Base-by-base conservation (phyloP, 2,329 filamentous ascomycete species). In the Ceratocystis harringtonii region DNA sequence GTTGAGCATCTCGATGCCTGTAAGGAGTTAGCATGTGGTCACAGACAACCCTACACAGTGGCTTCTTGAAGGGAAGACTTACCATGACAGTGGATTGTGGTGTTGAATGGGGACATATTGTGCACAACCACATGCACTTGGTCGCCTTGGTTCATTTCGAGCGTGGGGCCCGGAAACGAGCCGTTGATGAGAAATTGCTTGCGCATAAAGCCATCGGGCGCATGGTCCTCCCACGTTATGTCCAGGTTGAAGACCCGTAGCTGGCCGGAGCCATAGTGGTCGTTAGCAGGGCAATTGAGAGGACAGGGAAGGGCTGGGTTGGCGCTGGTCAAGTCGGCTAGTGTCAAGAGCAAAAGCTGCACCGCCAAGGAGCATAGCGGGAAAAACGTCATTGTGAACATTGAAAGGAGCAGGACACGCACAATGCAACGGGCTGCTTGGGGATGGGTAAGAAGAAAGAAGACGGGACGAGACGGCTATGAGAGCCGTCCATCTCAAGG, bases 111-210 rank as follows among this genome's bases (percentile, higher is more conserved):
- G 25, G 79, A 75, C 4, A 74, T 68, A 69, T 83, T 83, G 50
- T 74, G 69, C 1, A 82, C 77, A 2, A 71, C 69, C 5, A 81
- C 72, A n/a, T 74, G 70, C 2, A 81, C 75, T 25, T 73, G 71
- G 64, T 84, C 80, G 19, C 79, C 81, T 71, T 83, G 77, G 57
- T 78, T 73, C 7, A 80, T 76, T 61, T 80, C 77, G 7, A 88
- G 77, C 1, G 76, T 74, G 0, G 86, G 86, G 0, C 84, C 86
- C 0, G 86, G 85, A 61, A 81, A 83, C 69, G 83, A 77, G 10
- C 79, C 80, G 68, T 87, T 87, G 70, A 85, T 73, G 52, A 86
- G 74, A 68, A 79, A 70, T 73, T 79, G 77, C 50, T 77, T 68
- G 12, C 76, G 73, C 0, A 72, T 66, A 65, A 76, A 74, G 28